phyloP scores from a whole-genome alignment of 2,329 filamentous ascomycete species.

The Ophiostoma sp. region DNA sequence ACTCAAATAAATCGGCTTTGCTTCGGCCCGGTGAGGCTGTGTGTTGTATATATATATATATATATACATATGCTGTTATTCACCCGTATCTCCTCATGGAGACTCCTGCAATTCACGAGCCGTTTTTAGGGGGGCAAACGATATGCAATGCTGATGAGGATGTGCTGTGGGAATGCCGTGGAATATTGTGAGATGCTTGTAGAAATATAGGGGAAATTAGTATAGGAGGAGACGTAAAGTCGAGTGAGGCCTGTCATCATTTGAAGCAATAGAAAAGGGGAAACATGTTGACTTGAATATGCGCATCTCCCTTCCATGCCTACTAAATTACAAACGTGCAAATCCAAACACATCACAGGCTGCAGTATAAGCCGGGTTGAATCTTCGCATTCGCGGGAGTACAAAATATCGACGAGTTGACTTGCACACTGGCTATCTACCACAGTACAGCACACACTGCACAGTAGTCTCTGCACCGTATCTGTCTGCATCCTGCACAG shows the following conservation, averaged over 20 bases:
- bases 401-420: neutral
- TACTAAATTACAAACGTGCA: neutral
- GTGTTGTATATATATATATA: too few species aligned
- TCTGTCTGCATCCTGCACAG: neutral
- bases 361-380: neutral
- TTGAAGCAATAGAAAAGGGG: neutral
- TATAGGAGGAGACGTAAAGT: neutral
- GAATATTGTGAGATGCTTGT: neutral
- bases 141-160: too few species aligned
- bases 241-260: neutral
- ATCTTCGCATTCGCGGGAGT: neutral
- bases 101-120: too few species aligned
- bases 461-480: neutral
- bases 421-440: neutral
- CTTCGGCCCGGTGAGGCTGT: too few species aligned
- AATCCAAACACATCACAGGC: neutral
- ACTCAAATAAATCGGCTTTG: too few species aligned
- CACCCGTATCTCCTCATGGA: too few species aligned
- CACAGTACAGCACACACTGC: neutral
- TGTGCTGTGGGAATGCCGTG: neutral
- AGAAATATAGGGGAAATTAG: neutral
- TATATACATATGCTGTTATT: too few species aligned
- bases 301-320: neutral
- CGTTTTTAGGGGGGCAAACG: too few species aligned
- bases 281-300: too few species aligned